Evolutionary conservation across 768 basidiomycete species (phyloP).

Genomic region (Boletus reticulatus): DNA sequence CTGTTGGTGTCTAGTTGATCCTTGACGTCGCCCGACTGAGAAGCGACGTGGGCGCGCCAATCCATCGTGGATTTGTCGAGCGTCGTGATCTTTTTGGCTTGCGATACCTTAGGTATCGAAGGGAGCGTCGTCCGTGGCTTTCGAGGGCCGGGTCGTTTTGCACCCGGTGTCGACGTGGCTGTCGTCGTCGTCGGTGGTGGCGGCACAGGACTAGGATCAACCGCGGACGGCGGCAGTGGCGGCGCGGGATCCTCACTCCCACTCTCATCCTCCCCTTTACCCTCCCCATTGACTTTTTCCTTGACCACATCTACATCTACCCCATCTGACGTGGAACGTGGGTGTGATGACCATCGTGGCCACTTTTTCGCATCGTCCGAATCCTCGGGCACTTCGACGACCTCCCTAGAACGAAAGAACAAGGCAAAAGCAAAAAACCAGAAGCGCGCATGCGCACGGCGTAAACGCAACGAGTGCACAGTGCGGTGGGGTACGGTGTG

Average conservation of each 20-base stretch:
- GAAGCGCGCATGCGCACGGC: too few species aligned
- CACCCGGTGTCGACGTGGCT: background rate
- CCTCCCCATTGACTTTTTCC: background rate
- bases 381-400: slow-evolving; percentile 68
- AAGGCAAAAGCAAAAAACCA: too few species aligned
- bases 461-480: too few species aligned
- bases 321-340: background rate
- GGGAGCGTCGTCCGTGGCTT: slow-evolving; percentile 60
- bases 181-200: background rate
- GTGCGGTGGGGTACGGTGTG: too few species aligned
- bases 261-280: background rate
- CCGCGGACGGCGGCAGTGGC: background rate
- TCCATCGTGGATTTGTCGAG: slow-evolving; percentile 87
- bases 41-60: slow-evolving; percentile 67
- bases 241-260: background rate
- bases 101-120: slow-evolving; percentile 49
- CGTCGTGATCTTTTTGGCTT: slow-evolving; percentile 76
- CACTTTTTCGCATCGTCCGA: slow-evolving; percentile 77
- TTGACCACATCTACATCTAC: background rate
- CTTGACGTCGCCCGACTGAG: slow-evolving; percentile 43
- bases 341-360: slow-evolving; percentile 47
- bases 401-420: slow-evolving; percentile 48
- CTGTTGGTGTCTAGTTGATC: slow-evolving; percentile 77
- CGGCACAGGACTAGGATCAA: background rate
- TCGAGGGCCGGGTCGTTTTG: slow-evolving; percentile 60